Evolutionary conservation across 2,329 filamentous ascomycete genomes (phyloP).

Genomic region (Magnaporthiopsis incrustans): DNA sequence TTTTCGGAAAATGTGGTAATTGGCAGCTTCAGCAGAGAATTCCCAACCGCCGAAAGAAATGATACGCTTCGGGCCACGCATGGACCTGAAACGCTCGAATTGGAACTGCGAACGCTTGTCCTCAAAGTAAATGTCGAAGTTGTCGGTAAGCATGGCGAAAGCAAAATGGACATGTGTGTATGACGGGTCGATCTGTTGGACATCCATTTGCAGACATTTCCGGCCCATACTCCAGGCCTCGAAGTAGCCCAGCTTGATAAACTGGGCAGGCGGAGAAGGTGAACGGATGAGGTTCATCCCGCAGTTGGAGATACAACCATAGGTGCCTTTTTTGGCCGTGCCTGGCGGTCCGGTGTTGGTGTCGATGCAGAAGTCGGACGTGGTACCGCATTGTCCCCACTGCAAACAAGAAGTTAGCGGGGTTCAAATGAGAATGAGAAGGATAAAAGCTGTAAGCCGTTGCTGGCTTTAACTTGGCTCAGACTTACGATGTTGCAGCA

Average conservation of each 20-base stretch:
- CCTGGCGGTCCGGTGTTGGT: slow-evolving; percentile 20
- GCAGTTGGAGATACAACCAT: slow-evolving; percentile 7
- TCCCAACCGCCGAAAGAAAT: slow-evolving; percentile 37
- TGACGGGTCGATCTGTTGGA: slow-evolving; percentile 15
- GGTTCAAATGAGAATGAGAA: neutral
- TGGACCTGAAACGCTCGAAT: slow-evolving; percentile 21
- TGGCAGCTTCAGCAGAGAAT: slow-evolving; percentile 27
- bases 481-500: slow-evolving; percentile 20
- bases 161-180: slow-evolving; percentile 25
- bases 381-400: slow-evolving; percentile 38
- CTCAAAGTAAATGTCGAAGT: slow-evolving; percentile 15
- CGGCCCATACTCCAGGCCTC: slow-evolving; percentile 25
- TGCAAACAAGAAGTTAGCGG: neutral
- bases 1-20: slow-evolving; percentile 28
- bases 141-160: slow-evolving; percentile 20
- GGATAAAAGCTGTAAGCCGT: neutral
- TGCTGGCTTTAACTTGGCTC: neutral
- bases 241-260: slow-evolving; percentile 24
- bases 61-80: slow-evolving; percentile 28
- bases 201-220: slow-evolving; percentile 21
- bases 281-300: neutral
- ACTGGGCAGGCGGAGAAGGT: neutral
- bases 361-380: slow-evolving; percentile 32
- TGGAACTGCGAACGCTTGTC: slow-evolving; percentile 15
- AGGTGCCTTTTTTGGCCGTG: slow-evolving; percentile 18